A percentile compares a stretch with the other conserved stretches of the same genome.
Evolutionary conservation across 192 early-diverging fungal genomes (phyloP).

Genomic region (Chytriomyces sp.): DNA sequence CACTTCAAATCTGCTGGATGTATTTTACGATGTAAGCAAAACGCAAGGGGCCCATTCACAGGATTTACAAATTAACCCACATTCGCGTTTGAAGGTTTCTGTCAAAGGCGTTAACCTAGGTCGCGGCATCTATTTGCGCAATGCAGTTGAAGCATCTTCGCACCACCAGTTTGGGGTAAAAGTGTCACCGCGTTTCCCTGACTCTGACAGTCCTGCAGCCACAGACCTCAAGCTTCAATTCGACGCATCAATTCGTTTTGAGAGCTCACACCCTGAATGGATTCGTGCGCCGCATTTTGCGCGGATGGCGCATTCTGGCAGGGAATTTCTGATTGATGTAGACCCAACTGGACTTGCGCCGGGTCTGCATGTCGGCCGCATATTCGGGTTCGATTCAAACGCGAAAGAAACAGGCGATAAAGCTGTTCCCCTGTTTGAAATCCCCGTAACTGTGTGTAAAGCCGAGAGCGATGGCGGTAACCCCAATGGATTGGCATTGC

Average conservation of each 20-base stretch:
- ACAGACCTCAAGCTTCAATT: constrained; percentile 71
- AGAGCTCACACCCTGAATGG: constrained; percentile 72
- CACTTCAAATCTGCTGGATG: neutral
- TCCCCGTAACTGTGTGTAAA: constrained; percentile 91
- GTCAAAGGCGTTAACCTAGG: constrained; percentile 45
- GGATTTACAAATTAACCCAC: neutral
- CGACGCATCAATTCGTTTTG: constrained; percentile 77
- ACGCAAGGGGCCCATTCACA: neutral
- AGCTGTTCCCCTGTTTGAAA: constrained; percentile 55
- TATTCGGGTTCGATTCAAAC: constrained; percentile 68
- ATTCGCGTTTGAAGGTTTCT: constrained; percentile 4
- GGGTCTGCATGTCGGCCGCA: constrained; percentile 79
- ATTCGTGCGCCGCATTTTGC: constrained; percentile 49
- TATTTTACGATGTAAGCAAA: constrained; percentile 1
- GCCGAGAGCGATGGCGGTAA: constrained; percentile 52
- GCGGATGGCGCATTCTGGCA: constrained; percentile 36
- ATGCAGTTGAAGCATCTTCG: constrained; percentile 65
- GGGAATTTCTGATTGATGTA: constrained; percentile 73
- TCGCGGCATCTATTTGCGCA: constrained; percentile 88
- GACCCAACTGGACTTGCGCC: constrained; percentile 80
- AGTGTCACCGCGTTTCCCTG: constrained; percentile 66
- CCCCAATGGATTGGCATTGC: constrained; percentile 41
- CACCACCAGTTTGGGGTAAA: neutral
- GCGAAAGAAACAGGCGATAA: neutral
- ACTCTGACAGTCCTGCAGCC: constrained; percentile 61